Percentiles rank a stretch among this genome's conserved stretches.
These are phyloP conservation scores for Aureobasidium pullulans DNA, from an alignment of 2,329 filamentous ascomycete species.

Conservation along the genomic window DNA sequence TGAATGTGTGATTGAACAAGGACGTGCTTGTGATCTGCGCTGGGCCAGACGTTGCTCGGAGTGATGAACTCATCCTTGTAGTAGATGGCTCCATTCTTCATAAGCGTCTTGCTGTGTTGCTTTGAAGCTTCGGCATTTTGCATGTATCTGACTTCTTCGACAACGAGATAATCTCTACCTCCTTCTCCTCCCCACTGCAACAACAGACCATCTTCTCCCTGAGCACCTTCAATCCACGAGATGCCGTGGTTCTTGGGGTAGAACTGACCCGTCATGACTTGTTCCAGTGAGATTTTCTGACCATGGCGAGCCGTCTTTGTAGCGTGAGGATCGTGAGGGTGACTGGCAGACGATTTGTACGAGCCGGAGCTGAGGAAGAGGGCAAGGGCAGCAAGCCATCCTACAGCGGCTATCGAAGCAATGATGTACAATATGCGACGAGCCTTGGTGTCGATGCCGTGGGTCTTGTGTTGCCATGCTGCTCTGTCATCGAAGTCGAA, in stretches of 20 bases:
- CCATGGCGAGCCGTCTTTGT: slow-evolving; percentile 55
- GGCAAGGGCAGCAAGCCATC: slow-evolving; percentile 62
- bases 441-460: slow-evolving; percentile 55
- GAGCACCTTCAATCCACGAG: slow-evolving; percentile 67
- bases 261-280: slow-evolving; percentile 62
- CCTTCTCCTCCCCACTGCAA: slow-evolving; percentile 59
- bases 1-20: slow-evolving; percentile 66
- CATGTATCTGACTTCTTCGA: slow-evolving; percentile 69
- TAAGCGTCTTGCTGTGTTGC: slow-evolving; percentile 59
- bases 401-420: slow-evolving; percentile 53
- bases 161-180: slow-evolving; percentile 68
- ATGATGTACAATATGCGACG: slow-evolving; percentile 57
- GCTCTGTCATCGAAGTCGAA: slow-evolving; percentile 47
- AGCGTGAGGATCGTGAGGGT: slow-evolving; percentile 61
- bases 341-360: slow-evolving; percentile 58
- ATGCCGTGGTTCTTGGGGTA: slow-evolving; percentile 56
- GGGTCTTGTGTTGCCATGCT: slow-evolving; percentile 33
- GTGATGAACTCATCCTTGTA: slow-evolving; percentile 49
- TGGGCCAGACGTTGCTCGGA: slow-evolving; percentile 64
- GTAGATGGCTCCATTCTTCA: slow-evolving; percentile 59
- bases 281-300: slow-evolving; percentile 65
- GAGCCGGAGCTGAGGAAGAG: slow-evolving; percentile 59
- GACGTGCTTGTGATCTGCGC: slow-evolving; percentile 76
- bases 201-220: slow-evolving; percentile 75
- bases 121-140: slow-evolving; percentile 36